Evolutionary conservation across 306 rosid genomes (phyloP).

Genomic region (Fragaria iinumae): DNA sequence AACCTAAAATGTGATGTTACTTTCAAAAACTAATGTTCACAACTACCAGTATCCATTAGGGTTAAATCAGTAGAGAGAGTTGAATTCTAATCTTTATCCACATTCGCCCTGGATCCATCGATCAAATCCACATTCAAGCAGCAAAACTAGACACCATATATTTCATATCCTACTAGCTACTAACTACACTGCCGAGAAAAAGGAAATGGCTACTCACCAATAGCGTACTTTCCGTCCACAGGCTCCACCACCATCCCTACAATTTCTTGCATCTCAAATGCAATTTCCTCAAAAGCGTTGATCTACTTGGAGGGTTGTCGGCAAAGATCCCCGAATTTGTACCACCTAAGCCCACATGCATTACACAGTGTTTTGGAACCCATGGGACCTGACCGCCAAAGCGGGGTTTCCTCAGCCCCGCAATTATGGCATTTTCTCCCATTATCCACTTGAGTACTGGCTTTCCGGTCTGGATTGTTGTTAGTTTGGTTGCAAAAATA

Average conservation of each 20-base stretch:
- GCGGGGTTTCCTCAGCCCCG: slow-evolving; percentile 61
- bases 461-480: background rate
- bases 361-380: slow-evolving; percentile 80
- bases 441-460: slow-evolving; percentile 26
- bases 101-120: background rate
- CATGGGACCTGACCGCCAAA: slow-evolving; percentile 75
- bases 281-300: slow-evolving; percentile 48
- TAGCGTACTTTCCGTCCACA: slow-evolving; percentile 32
- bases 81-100: slow-evolving; percentile 9
- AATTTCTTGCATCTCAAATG: slow-evolving; percentile 59
- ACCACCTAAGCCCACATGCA: slow-evolving; percentile 77
- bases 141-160: background rate
- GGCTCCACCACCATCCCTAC: slow-evolving; percentile 35
- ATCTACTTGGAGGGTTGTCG: slow-evolving; percentile 65
- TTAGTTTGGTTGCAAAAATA: slow-evolving; percentile 43
- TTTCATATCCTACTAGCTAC: background rate
- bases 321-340: slow-evolving; percentile 64
- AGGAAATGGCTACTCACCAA: slow-evolving; percentile 18
- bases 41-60: slow-evolving; percentile 8
- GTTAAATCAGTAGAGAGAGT: slow-evolving; percentile 20
- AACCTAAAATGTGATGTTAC: slow-evolving; percentile 18
- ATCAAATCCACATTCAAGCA: background rate
- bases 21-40: background rate
- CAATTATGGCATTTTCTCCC: slow-evolving; percentile 74
- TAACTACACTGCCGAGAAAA: background rate